Evolutionary conservation across 177 flowering plant genomes (phyloP), one percentile per base, ranked within the genome.

Genomic region (Tripterygium wilfordii): DNA sequence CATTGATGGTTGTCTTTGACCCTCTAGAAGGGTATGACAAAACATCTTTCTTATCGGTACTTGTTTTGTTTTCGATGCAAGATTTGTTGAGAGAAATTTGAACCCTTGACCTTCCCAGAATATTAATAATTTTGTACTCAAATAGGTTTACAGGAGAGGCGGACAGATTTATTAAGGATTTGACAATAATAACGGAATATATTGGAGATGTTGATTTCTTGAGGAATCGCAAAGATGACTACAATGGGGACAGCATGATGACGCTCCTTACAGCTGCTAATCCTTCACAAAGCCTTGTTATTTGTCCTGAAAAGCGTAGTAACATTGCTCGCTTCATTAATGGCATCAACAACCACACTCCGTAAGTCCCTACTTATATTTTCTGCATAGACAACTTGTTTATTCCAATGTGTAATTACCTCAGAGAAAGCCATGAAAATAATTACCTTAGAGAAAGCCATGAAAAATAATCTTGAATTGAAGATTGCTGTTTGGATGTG

Each of bases 161-260:
- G 40, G 98, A 92, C 57, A 76, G 56, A 54, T 58, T 38, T 48
- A 88, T 88, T 14, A 81, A 64, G 56, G 96, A 88, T 58, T 62
- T 82, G 49, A 91, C 98, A 1, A 86, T 91, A 51, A 78, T 91
- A 21, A 76, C 96, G 4, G 98, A 91, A 45, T 88, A 91, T 51
- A 70, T 71, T 26, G 98, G 98, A 18, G 98, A 85, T 65, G 98
- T 91, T 55, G 98, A 85, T 67, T 85, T 75, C 64, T 62, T 91
- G 49, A 66, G 59, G 36, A 85, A 88, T 16, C 84, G 95, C 2
- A 95, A 91, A 58, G 53, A 77, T 36, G 96, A 88, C n/a, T n/a
- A n/a, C 53, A 95, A 81, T 59, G 82, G 95, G 15, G 98, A 91
- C 66, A 91, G 88, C 66, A 76, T 76, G 71, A 91, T 91, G 98